A percentile compares a stretch with the other conserved stretches of the same genome.
These are phyloP conservation scores for Chlorella sorokiniana DNA, from an alignment of 139 green algal genomes.

Conservation along the genomic window DNA sequence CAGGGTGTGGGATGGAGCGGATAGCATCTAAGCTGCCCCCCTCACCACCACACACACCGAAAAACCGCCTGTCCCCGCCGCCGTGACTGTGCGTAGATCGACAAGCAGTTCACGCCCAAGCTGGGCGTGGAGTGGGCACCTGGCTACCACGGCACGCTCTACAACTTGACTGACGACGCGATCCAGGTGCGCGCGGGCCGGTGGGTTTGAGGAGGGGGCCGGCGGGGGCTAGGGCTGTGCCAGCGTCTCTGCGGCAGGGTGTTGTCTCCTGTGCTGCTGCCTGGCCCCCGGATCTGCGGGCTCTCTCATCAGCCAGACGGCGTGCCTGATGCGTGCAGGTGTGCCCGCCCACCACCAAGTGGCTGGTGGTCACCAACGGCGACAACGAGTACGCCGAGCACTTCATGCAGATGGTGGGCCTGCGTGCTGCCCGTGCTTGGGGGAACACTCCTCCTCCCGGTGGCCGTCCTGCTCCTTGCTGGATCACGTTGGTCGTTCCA, in stretches of 20 bases:
- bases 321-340: conserved; percentile 33
- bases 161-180: conserved; percentile 83
- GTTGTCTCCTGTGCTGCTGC: too few species aligned
- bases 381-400: conserved; percentile 78
- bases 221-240: neutral
- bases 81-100: conserved; percentile 44
- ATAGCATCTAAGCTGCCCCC: too few species aligned
- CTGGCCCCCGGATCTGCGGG: too few species aligned
- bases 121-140: conserved; percentile 58
- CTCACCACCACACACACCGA: neutral
- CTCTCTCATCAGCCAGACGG: neutral
- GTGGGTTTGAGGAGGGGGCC: neutral
- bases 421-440: too few species aligned
- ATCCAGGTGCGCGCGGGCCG: conserved; percentile 41
- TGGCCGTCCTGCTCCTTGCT: neutral
- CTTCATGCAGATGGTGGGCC: conserved; percentile 51
- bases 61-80: neutral
- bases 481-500: neutral
- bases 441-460: too few species aligned
- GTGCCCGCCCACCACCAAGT: conserved; percentile 64
- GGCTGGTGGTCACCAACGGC: conserved; percentile 84
- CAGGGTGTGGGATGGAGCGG: too few species aligned
- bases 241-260: neutral
- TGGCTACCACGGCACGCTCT: conserved; percentile 77
- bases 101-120: conserved; percentile 60